These are phyloP conservation scores for Psilocybe subaeruginosa DNA, from an alignment of 768 basidiomycete genomes.

Conservation along the genomic window DNA sequence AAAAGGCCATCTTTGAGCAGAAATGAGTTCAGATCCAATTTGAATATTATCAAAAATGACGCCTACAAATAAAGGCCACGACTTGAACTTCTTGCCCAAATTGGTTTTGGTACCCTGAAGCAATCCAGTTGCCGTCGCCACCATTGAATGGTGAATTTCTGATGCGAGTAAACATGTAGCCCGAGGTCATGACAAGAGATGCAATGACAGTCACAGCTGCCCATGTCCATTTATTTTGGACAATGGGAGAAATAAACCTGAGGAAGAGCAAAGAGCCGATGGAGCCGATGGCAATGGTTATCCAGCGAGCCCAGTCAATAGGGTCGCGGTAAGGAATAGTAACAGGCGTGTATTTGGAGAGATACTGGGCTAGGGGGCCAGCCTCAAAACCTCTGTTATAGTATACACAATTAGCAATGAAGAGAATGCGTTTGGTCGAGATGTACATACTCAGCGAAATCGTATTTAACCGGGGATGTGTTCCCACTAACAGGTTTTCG, in stretches of 20 bases:
- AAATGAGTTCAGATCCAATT: constrained; percentile 2
- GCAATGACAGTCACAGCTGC: constrained; percentile 58
- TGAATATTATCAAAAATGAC: not conserved
- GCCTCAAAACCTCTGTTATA: constrained; percentile 79
- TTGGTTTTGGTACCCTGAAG: constrained; percentile 87
- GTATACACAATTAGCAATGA: not conserved
- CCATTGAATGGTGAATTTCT: constrained; percentile 74
- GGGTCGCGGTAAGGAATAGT: constrained; percentile 84
- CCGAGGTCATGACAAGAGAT: constrained; percentile 85
- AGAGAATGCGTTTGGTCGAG: not conserved
- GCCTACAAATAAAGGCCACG: constrained; percentile 83
- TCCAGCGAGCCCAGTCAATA: constrained; percentile 67
- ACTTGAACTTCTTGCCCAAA: constrained; percentile 93
- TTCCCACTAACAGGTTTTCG: constrained; percentile 61
- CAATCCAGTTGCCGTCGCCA: constrained; percentile 76
- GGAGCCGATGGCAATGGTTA: constrained; percentile 45
- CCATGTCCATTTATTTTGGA: constrained; percentile 81
- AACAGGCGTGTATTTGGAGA: constrained; percentile 75
- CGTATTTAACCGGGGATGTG: constrained; percentile 64
- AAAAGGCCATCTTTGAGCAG: constrained; percentile 76
- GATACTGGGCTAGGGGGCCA: constrained; percentile 71
- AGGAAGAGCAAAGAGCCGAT: constrained; percentile 53
- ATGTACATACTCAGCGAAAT: constrained; percentile 70
- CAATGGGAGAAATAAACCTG: constrained; percentile 64
- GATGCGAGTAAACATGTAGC: constrained; percentile 97